phyloP scores from a whole-genome alignment of 768 basidiomycete species.

The Paxillus involutus region DNA sequence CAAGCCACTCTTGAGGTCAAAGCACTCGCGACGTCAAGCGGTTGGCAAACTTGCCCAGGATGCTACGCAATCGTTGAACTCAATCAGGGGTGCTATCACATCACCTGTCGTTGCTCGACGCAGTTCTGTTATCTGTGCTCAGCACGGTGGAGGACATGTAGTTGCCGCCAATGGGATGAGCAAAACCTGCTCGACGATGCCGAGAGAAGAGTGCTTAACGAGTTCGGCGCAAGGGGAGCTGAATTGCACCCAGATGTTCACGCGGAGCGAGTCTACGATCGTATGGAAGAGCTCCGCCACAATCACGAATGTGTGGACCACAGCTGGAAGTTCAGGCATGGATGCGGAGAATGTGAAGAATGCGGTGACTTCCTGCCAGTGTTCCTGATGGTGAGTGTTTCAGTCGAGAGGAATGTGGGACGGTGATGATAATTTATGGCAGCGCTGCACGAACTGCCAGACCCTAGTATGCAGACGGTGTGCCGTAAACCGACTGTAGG shows the following conservation, averaged over 20 bases:
- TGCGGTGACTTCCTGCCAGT: constrained; percentile 38
- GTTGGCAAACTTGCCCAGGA: constrained; percentile 65
- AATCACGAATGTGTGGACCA: constrained; percentile 56
- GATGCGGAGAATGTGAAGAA: constrained; percentile 45
- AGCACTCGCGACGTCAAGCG: constrained; percentile 42
- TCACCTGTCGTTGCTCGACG: constrained; percentile 49
- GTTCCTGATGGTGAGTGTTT: constrained; percentile 47
- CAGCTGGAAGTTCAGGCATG: constrained; percentile 44
- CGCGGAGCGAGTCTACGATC: constrained; percentile 16
- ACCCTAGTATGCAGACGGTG: constrained; percentile 25
- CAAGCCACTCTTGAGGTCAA: constrained; percentile 40
- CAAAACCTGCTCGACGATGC: constrained; percentile 30
- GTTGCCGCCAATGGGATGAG: constrained; percentile 68
- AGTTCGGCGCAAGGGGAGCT: constrained; percentile 19
- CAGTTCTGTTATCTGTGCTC: constrained; percentile 71
- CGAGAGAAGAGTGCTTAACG: constrained; percentile 20
- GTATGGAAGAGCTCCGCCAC: constrained; percentile 39
- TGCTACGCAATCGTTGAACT: constrained; percentile 60
- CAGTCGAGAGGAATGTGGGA: too few species aligned
- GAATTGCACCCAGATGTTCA: constrained; percentile 14
- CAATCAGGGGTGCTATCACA: constrained; percentile 59
- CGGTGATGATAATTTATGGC: constrained; percentile 3
- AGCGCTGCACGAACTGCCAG: constrained; percentile 27
- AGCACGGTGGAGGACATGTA: constrained; percentile 59
- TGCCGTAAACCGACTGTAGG: constrained; percentile 27